Base-by-base conservation (phyloP, 371 early-diverging fungal genomes). In the Coemansia sp. region DNA sequence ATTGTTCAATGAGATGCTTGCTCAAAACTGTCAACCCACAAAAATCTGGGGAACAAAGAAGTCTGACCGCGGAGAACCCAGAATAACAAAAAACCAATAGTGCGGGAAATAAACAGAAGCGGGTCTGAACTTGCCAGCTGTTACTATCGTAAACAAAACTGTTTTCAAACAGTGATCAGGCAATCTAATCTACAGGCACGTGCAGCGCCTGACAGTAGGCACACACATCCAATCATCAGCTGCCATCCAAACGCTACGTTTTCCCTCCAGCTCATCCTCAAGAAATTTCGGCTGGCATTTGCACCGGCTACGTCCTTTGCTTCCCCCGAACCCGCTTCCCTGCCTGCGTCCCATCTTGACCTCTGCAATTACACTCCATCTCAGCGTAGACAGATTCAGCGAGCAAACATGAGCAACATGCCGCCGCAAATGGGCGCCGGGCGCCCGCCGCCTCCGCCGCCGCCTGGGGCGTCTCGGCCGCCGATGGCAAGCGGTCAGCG, bases 361-460 rank as follows among this genome's bases (percentile, higher is more conserved):
- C 32, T 34, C 32, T 14, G 51, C 51, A 34, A 51, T 13, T 32
- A 51, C 51, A 11, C 51, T 32, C 51, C 51, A 34, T 32, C 30
- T 5, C 20, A 50, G 36, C 36, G 13, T 36, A 35, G 53, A 36
- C 36, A 52, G 36, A 35, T 35, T 52, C 9, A 36, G 36, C 34
- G 36, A 32, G 30, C 48, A 10, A 11, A 55, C n/a, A 68, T 63
- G 64, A 68, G 48, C 67, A 56, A 51, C 45, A 50, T 53, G 14
- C 65, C 62, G 51, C 58, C 63, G 31, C 57, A 41, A 13, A 52
- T 52, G 57, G 68, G 68, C 41, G 64, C 26, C 54, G 63, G 32
- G 42, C 65, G 57, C 14, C 67, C 52, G 30, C 57, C 52, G 34
- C 65, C 59, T 9, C 63, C 63, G n/a, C 52, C 55, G 5, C 55